These are phyloP conservation scores for Boletus speciosus DNA, from an alignment of 768 basidiomycete genomes.

Conservation along the genomic window DNA sequence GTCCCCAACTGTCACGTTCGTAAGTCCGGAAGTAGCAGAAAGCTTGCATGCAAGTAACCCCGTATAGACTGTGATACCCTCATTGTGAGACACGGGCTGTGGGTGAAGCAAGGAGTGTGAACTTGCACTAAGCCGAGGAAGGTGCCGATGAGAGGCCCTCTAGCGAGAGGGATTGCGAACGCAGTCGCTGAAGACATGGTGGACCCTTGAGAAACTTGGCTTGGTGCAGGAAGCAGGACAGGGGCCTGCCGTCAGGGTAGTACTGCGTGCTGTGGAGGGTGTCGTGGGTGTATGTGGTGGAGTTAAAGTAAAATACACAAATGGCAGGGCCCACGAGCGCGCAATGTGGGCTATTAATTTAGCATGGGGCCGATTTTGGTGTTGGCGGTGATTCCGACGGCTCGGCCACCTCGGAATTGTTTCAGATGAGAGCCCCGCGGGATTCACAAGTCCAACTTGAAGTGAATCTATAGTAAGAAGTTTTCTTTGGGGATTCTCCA, in stretches of 20 bases:
- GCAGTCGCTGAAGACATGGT: slow-evolving; percentile 7
- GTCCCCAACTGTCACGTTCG: slow-evolving; percentile 11
- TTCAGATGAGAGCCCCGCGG: too few species aligned
- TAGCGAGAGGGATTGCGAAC: slow-evolving; percentile 10
- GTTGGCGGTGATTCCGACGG: too few species aligned
- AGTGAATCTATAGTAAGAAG: neutral
- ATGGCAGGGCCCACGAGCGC: neutral
- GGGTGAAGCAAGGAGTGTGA: too few species aligned
- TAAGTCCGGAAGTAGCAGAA: slow-evolving; percentile 29
- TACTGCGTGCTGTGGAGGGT: neutral
- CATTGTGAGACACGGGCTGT: neutral
- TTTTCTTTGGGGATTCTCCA: neutral
- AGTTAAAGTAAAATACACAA: neutral
- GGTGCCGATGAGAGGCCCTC: slow-evolving; percentile 29
- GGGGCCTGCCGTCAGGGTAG: neutral
- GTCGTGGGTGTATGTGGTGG: neutral
- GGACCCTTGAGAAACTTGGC: neutral
- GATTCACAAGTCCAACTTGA: neutral
- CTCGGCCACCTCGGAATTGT: neutral
- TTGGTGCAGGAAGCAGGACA: neutral
- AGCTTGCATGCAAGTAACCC: slow-evolving; percentile 26
- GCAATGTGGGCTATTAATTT: neutral
- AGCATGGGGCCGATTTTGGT: neutral
- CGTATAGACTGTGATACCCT: slow-evolving; percentile 21
- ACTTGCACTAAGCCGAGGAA: slow-evolving; percentile 24